Evolutionary conservation across 371 early-diverging fungal genomes (phyloP).

Genomic region (Massospora cicadina): DNA sequence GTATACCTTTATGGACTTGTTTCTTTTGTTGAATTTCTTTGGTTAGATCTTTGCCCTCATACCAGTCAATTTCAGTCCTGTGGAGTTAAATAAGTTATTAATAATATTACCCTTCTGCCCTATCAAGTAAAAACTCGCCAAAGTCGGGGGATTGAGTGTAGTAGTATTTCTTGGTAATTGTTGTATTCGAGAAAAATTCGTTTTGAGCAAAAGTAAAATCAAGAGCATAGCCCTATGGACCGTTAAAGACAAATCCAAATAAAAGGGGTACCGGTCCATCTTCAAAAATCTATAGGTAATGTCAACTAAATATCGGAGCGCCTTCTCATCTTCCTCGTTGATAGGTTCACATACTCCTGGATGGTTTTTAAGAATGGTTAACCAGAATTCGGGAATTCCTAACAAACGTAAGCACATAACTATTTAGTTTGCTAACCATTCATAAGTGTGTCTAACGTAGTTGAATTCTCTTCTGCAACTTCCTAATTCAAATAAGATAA

Average conservation of each 20-base stretch:
- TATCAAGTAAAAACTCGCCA: constrained; percentile 71
- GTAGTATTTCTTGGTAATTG: constrained; percentile 80
- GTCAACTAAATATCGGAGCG: constrained; percentile 64
- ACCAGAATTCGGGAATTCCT: constrained; percentile 86
- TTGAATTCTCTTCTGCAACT: constrained; percentile 3
- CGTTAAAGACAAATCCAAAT: constrained; percentile 5
- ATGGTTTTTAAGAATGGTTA: constrained; percentile 72
- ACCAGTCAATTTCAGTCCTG: constrained; percentile 62
- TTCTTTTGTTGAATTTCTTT: constrained; percentile 85
- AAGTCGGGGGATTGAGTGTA: constrained; percentile 45
- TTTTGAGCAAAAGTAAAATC: constrained; percentile 81
- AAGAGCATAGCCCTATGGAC: constrained; percentile 68
- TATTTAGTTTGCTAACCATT: not conserved
- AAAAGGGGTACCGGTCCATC: constrained; percentile 30
- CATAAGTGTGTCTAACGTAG: not conserved
- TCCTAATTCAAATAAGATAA: constrained; percentile 11
- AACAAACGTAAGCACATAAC: constrained; percentile 7
- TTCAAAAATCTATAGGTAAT: constrained; percentile 66
- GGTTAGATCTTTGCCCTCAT: constrained; percentile 83
- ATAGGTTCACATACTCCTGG: constrained; percentile 59
- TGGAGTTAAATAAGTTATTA: not conserved
- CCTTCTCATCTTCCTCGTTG: constrained; percentile 74
- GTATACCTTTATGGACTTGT: constrained; percentile 75
- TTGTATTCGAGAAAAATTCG: constrained; percentile 67
- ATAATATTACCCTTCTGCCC: constrained; percentile 51